Evolutionary conservation across 345 rosid species (phyloP).

Genomic region (Lepidium didymum): DNA sequence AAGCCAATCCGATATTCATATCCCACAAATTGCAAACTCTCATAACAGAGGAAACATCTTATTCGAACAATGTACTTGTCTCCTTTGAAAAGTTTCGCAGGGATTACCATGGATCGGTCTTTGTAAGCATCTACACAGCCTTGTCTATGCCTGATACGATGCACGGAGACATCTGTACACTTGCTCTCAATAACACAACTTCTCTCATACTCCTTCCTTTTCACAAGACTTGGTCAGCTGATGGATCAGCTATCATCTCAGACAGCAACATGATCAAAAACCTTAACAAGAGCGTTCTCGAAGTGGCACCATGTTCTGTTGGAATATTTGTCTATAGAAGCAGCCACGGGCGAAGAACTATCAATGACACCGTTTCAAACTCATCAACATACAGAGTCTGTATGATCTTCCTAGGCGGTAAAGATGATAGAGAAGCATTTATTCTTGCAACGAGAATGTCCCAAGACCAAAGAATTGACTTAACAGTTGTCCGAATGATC

Average conservation of each 20-base stretch:
- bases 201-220: constrained; percentile 53
- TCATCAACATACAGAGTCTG: constrained; percentile 3
- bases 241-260: constrained; percentile 25
- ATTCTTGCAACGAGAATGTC: constrained; percentile 23
- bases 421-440: constrained; percentile 38
- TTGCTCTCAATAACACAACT: constrained; percentile 41
- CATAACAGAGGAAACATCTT: constrained; percentile 4
- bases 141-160: constrained; percentile 35
- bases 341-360: neutral
- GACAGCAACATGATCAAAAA: constrained; percentile 24
- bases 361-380: neutral
- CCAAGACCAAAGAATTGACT: neutral
- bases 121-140: constrained; percentile 22
- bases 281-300: constrained; percentile 41
- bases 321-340: constrained; percentile 40
- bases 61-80: constrained; percentile 34
- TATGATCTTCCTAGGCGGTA: constrained; percentile 36
- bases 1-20: constrained; percentile 39
- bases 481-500: constrained; percentile 13
- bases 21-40: constrained; percentile 35
- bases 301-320: constrained; percentile 53
- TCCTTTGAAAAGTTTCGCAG: constrained; percentile 26
- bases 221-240: constrained; percentile 41
- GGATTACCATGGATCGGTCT: constrained; percentile 23
- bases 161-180: constrained; percentile 54